Evolutionary conservation across 2,329 filamentous ascomycete genomes (phyloP).

Genomic region (Diaporthe caulivora): DNA sequence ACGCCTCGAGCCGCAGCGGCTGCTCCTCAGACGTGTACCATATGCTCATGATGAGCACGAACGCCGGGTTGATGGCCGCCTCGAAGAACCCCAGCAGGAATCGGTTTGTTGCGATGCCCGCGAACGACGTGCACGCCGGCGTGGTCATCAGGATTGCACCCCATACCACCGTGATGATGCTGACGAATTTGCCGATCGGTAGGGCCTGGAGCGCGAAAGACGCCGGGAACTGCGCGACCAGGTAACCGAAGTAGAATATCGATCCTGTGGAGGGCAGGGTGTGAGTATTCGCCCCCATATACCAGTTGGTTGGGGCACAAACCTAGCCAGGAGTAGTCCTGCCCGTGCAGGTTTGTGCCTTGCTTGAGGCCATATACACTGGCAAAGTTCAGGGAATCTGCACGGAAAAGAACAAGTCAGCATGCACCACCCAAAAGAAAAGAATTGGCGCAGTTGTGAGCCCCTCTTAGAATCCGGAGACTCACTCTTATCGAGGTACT

Average conservation of each 20-base stretch:
- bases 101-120: conserved; percentile 66
- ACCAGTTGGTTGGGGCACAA: neutral
- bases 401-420: neutral
- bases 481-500: conserved; percentile 52
- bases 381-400: conserved; percentile 61
- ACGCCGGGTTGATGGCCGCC: conserved; percentile 68
- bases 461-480: neutral
- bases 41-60: conserved; percentile 69
- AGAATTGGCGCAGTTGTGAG: neutral
- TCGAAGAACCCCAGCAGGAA: conserved; percentile 69
- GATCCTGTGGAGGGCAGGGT: conserved; percentile 52
- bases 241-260: conserved; percentile 65
- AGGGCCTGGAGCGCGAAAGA: conserved; percentile 60
- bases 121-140: conserved; percentile 66
- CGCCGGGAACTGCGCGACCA: conserved; percentile 59
- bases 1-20: conserved; percentile 64
- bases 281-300: conserved; percentile 31
- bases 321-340: conserved; percentile 66
- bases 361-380: conserved; percentile 61
- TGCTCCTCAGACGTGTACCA: conserved; percentile 62
- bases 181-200: conserved; percentile 62
- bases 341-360: conserved; percentile 59
- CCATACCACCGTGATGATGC: conserved; percentile 59
- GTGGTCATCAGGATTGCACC: conserved; percentile 61
- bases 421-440: neutral